Evolutionary conservation across 495 filamentous ascomycete species (phyloP), one percentile per base, ranked within the genome.

Genomic region (Aspergillus ellipticus): DNA sequence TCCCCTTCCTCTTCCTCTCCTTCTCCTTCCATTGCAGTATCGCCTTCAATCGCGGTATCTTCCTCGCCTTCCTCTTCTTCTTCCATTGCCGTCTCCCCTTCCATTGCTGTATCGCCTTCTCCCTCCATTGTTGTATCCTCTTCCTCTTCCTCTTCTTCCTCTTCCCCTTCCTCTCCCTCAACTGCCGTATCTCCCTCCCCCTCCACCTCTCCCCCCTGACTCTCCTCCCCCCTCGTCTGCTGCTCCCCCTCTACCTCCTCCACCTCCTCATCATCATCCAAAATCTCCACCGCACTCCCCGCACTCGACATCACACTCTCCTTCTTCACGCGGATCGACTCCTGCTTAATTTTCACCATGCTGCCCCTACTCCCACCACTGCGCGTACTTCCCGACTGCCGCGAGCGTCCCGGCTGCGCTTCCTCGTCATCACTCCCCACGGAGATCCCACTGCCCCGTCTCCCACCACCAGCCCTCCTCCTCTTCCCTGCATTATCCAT

Each of bases 351-450:
- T 51, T 10, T 46, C 60, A 6, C 54, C 56, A n/a, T 62, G 7
- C 24, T 28, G 4, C 24, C 24, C 24, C 24, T 28, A 28, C 24
- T 28, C 24, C 24, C 24, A 28, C 24, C 7, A 28, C 24, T 7
- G 4, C 24, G 3, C 24, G 24, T 7, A 28, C 24, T 28, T 28
- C 24, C 24, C 24, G n/a, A n/a, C n/a, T 60, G 6, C 54, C 49
- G 5, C 54, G 57, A 9, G 61, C 61, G 9, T 62, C 60, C 1
- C n/a, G n/a, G n/a, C n/a, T 59, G 59, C 28, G 56, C 59, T 13
- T 59, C 66, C 10, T 60, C 66, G 49, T 63, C 63, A 56, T 67
- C 67, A 49, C 58, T 64, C 37, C 52, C 60, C 28, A 71, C 41
- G 13, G 52, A 63, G 54, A 69, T 61, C 46, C 62, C 66, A 47